Percentiles rank a stretch among this genome's conserved stretches.
phyloP scores from a whole-genome alignment of 352 stramenopile genomes.

The Phytopythium cucurbitacearum region DNA sequence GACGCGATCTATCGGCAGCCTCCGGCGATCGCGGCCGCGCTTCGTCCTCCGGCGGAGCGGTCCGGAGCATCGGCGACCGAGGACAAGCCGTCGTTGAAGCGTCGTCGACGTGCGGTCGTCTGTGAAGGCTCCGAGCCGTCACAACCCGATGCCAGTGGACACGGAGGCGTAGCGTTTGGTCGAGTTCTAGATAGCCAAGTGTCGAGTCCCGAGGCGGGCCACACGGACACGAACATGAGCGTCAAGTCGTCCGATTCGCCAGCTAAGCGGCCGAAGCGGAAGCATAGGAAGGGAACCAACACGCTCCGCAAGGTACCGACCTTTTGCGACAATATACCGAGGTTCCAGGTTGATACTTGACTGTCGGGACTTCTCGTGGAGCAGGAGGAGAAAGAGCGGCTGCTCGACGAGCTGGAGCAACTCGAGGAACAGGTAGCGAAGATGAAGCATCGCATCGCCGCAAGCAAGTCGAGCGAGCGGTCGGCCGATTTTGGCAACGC shows the following conservation, averaged over 20 bases:
- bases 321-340: too few relatives aligned
- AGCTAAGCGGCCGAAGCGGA: conserved; percentile 13
- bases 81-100: too few relatives aligned
- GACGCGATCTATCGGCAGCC: too few relatives aligned
- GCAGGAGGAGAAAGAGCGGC: conserved; percentile 25
- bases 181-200: background rate
- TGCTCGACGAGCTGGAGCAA: conserved; percentile 19
- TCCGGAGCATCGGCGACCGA: too few relatives aligned
- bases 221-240: background rate
- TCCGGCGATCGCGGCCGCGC: too few relatives aligned
- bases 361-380: conserved; percentile 3
- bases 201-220: background rate
- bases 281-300: conserved; percentile 26
- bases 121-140: too few relatives aligned
- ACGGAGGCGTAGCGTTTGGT: background rate
- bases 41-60: too few relatives aligned
- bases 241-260: conserved; percentile 2
- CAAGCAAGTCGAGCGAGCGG: background rate
- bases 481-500: conserved; percentile 1
- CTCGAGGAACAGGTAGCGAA: conserved; percentile 20
- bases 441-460: conserved; percentile 17
- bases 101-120: too few relatives aligned
- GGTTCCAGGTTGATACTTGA: background rate
- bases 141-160: too few relatives aligned
- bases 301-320: conserved; percentile 19